Evolutionary conservation across 139 green algal species (phyloP).

Genomic region (Closterium sp.): DNA sequence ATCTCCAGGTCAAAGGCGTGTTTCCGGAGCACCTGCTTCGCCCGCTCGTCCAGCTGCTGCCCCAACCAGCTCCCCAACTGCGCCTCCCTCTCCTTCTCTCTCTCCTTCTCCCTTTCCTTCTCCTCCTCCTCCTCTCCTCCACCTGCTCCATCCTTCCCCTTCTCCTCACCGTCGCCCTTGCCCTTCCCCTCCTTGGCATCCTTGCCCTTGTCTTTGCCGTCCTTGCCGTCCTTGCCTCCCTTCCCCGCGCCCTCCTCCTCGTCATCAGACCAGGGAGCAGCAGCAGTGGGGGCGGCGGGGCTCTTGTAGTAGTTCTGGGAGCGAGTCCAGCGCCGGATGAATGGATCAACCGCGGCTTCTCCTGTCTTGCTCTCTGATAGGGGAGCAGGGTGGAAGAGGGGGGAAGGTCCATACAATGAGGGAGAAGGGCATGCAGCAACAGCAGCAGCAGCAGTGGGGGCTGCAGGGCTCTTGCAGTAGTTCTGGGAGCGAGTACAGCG

Average conservation of each 20-base stretch:
- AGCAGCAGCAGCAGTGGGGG: neutral
- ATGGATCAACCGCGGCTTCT: slow-evolving; percentile 31
- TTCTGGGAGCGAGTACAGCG: slow-evolving; percentile 45
- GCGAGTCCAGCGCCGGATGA: slow-evolving; percentile 38
- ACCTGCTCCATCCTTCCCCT: neutral
- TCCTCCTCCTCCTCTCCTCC: slow-evolving; percentile 11
- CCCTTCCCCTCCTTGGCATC: neutral
- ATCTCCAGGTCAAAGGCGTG: slow-evolving; percentile 46
- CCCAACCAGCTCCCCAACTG: slow-evolving; percentile 17
- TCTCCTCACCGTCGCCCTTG: neutral
- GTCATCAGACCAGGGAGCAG: neutral
- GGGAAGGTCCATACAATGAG: too few species aligned
- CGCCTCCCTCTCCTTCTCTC: neutral
- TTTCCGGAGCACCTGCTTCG: neutral
- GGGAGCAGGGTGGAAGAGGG: too few species aligned
- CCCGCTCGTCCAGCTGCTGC: slow-evolving; percentile 14
- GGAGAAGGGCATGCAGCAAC: neutral
- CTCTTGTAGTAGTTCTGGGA: slow-evolving; percentile 50
- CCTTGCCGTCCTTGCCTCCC: neutral
- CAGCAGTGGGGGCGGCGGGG: neutral
- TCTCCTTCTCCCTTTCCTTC: slow-evolving; percentile 3
- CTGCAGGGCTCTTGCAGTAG: slow-evolving; percentile 36
- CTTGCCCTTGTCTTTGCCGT: neutral
- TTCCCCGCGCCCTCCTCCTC: neutral
- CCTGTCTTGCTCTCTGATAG: slow-evolving; percentile 4